phyloP scores from a whole-genome alignment of 2,329 filamentous ascomycete species.

The Fusarium albosuccineum region DNA sequence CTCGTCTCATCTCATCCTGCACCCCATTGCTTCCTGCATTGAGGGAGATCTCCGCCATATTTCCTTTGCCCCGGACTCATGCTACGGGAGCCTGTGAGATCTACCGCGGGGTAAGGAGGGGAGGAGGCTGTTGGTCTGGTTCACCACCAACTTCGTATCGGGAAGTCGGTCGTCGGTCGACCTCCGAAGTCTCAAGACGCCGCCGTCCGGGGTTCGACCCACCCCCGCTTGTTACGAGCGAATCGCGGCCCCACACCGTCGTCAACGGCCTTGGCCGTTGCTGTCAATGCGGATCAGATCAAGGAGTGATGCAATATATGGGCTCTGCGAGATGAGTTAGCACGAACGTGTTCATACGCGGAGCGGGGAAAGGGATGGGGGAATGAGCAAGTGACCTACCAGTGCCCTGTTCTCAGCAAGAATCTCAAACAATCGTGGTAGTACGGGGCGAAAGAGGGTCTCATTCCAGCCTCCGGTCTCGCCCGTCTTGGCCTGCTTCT shows the following conservation, averaged over 20 bases:
- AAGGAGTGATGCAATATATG: conserved; percentile 57
- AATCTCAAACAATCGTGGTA: conserved; percentile 75
- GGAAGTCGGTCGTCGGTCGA: conserved; percentile 12
- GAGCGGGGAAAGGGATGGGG: not conserved
- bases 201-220: conserved; percentile 22
- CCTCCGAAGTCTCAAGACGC: conserved; percentile 14
- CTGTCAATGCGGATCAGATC: conserved; percentile 52
- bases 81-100: conserved; percentile 15
- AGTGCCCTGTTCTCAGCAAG: conserved; percentile 76
- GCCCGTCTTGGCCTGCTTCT: conserved; percentile 58
- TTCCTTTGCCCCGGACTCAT: conserved; percentile 25
- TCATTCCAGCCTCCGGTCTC: conserved; percentile 74
- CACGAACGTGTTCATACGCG: not conserved
- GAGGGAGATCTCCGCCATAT: conserved; percentile 10
- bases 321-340: conserved; percentile 50
- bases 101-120: conserved; percentile 18
- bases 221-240: conserved; percentile 15
- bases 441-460: conserved; percentile 74
- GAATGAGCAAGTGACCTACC: conserved; percentile 55
- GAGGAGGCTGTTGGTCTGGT: conserved; percentile 6
- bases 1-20: conserved; percentile 27
- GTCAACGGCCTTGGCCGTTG: conserved; percentile 45
- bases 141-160: conserved; percentile 7
- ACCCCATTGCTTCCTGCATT: conserved; percentile 18
- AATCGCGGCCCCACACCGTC: conserved; percentile 17